phyloP scores from a whole-genome alignment of 257 asterid species.

The Petrea volubilis region DNA sequence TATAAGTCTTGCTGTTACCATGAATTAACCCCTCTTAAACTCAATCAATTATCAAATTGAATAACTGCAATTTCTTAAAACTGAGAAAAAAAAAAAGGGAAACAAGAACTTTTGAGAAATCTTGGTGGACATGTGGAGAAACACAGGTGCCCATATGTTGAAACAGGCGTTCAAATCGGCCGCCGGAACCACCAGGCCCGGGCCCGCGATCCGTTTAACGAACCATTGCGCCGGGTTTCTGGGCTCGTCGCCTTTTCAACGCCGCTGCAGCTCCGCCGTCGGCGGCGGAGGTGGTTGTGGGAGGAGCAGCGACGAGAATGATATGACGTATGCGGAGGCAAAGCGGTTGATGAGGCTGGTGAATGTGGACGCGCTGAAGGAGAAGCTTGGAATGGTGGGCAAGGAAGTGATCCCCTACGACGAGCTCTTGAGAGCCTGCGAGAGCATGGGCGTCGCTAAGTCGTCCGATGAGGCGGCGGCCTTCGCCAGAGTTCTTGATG shows the following conservation, averaged over 20 bases:
- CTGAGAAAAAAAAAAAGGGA: not conserved
- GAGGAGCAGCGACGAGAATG: constrained; percentile 19
- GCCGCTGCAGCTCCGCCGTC: constrained; percentile 29
- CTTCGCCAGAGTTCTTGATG: constrained; percentile 84
- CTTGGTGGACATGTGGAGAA: constrained; percentile 56
- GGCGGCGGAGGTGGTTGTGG: constrained; percentile 32
- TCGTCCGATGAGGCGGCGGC: constrained; percentile 68
- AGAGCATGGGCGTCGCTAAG: constrained; percentile 71
- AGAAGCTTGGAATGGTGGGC: constrained; percentile 68
- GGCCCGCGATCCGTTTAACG: not conserved
- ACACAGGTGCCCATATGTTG: constrained; percentile 36
- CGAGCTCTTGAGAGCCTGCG: constrained; percentile 68
- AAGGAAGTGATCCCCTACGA: constrained; percentile 65
- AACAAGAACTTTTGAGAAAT: not conserved
- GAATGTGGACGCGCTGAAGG: constrained; percentile 74
- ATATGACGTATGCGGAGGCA: constrained; percentile 73
- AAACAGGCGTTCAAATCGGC: constrained; percentile 31
- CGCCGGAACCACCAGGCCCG: constrained; percentile 12
- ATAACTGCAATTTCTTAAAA: not conserved
- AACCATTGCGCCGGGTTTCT: constrained; percentile 20
- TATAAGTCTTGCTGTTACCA: not conserved
- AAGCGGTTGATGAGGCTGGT: constrained; percentile 89
- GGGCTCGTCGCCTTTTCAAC: constrained; percentile 18
- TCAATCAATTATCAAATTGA: too few species aligned
- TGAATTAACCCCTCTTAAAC: not conserved